Conservation (phyloP, 495 filamentous ascomycete species). For the Neurospora sp. region DNA sequence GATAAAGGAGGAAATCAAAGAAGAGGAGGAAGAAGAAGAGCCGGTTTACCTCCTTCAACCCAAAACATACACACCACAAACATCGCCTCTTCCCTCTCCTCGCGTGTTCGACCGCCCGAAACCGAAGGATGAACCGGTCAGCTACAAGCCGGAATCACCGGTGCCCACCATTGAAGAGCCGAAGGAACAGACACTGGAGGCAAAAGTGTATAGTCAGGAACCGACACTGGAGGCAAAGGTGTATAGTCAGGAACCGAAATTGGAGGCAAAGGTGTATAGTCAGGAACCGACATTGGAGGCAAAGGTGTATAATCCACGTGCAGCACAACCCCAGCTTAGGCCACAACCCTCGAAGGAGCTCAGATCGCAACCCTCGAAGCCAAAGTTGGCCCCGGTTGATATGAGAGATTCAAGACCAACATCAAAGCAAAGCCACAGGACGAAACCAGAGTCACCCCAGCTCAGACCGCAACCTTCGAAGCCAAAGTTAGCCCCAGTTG, state of each 20-base stretch:
- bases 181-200: slow-evolving; percentile 1
- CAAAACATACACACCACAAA: slow-evolving; percentile 43
- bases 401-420: slow-evolving; percentile 4
- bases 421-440: slow-evolving; percentile 1
- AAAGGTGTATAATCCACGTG: background rate
- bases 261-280: slow-evolving; percentile 3
- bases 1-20: slow-evolving; percentile 4
- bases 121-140: background rate
- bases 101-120: slow-evolving; percentile 13
- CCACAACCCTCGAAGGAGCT: background rate
- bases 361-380: slow-evolving; percentile 7
- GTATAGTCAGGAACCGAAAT: background rate
- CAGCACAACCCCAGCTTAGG: background rate
- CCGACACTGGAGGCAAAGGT: background rate
- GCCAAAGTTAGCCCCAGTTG: slow-evolving; percentile 18
- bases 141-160: background rate
- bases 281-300: background rate
- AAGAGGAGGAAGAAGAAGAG: slow-evolving; percentile 18
- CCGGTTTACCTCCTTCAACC: slow-evolving; percentile 40
- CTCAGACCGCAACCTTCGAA: slow-evolving; percentile 7
- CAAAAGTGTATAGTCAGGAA: background rate
- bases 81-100: slow-evolving; percentile 38
- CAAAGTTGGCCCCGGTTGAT: slow-evolving; percentile 18
- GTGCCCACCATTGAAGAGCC: background rate
- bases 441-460: background rate